Base-by-base conservation (phyloP, 2,329 filamentous ascomycete genomes). In the Neofusicoccum kwambonambiense region DNA sequence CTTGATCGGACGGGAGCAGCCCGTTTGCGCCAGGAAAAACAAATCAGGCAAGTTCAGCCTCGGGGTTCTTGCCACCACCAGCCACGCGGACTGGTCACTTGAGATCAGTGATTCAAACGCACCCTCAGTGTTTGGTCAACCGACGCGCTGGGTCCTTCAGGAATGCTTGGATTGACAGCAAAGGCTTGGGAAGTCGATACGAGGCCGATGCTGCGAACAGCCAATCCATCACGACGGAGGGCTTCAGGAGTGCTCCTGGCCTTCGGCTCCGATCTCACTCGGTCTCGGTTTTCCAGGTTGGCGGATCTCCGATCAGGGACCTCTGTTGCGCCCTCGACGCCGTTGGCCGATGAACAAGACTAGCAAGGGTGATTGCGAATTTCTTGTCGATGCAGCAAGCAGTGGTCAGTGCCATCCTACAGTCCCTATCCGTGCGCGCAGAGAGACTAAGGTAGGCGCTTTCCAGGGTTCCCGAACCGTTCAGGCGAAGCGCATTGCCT, bases 351-450 rank as follows among this genome's bases (percentile, higher is more conserved):
- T 13, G 44, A 60, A 22, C 56, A 35, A 42, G 15, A 12, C 41
- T 17, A 47, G 12, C 41, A 31, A 39, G 56, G 42, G 12, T 37
- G n/a, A 9, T n/a, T 4, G 41, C 17, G 27, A 22, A 34, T 15
- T n/a, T 22, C 56, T 19, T 60, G 56, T 47, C 56, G 56, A 47
- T 47, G 56, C 56, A 60, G 42, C 42, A 60, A 47, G 56, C 56
- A 47, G 41, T 60, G 56, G 56, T 47, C 56, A 47, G 42, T 60
- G 56, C 56, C 42, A 37, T 31, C 56, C 27, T 47, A 60, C 41
- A 37, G 5, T 34, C 17, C n/a, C 56, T 35, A 45, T 22, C 42
- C 42, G 27, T 45, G 42, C 42, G 17, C 42, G 17, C 42, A 34
- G 27, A 22, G n/a, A 45, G 27, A 37, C 56, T 39, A 47, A 60